phyloP scores from a whole-genome alignment of 2,329 filamentous ascomycete species.

The Hypoxylon sp. region DNA sequence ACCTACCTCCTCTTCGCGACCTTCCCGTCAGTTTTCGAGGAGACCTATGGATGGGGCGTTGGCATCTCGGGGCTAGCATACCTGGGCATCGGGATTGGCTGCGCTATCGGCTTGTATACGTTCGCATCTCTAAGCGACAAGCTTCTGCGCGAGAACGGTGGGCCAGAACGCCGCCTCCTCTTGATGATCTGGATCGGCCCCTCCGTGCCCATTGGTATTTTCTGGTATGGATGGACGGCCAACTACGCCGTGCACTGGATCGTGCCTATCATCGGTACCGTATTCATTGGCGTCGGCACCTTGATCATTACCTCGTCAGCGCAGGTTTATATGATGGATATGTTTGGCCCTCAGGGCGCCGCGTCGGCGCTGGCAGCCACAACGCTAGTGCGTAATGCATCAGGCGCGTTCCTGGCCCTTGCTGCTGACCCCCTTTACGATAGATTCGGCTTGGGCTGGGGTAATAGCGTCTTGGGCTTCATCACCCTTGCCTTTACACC shows the following conservation, averaged over 20 bases:
- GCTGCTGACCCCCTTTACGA: slow-evolving; percentile 44
- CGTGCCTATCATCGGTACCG: slow-evolving; percentile 7
- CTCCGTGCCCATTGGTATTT: slow-evolving; percentile 16
- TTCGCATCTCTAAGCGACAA: slow-evolving; percentile 12
- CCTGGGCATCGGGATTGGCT: slow-evolving; percentile 11
- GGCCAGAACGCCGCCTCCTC: slow-evolving; percentile 9
- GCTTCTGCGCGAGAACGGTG: slow-evolving; percentile 3
- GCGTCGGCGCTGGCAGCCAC: slow-evolving; percentile 48
- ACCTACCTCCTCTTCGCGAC: slow-evolving; percentile 9
- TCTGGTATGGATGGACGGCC: slow-evolving; percentile 37
- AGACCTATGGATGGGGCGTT: not conserved
- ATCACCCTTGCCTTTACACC: slow-evolving; percentile 46
- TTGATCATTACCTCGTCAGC: slow-evolving; percentile 15
- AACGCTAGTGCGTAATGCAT: slow-evolving; percentile 39
- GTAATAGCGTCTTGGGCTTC: slow-evolving; percentile 48
- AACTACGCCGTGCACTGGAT: slow-evolving; percentile 39
- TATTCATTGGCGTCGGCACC: slow-evolving; percentile 9
- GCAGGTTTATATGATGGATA: not conserved
- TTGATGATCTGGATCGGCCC: slow-evolving; percentile 11
- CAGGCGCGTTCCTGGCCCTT: slow-evolving; percentile 43
- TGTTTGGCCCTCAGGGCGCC: slow-evolving; percentile 17
- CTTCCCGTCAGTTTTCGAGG: slow-evolving; percentile 5
- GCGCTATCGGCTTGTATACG: slow-evolving; percentile 10
- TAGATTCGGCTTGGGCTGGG: slow-evolving; percentile 49
- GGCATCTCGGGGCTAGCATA: slow-evolving; percentile 16